Conservation (phyloP, 768 basidiomycete genomes). For the Pilatotrama ljubarskyi region DNA sequence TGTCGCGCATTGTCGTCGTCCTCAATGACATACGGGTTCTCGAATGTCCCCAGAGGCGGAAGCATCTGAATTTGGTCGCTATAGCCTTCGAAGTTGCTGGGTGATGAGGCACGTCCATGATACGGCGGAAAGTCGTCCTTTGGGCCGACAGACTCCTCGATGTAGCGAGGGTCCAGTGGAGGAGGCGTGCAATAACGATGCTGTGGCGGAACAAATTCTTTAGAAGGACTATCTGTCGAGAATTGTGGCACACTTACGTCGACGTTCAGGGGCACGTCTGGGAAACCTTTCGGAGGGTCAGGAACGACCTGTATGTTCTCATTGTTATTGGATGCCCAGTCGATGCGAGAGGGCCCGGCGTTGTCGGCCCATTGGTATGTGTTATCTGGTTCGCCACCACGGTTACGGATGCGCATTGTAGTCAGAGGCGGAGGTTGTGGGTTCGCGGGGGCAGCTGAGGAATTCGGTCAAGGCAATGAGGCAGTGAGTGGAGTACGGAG, state of each 20-base stretch:
- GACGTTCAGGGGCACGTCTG: slow-evolving; percentile 12
- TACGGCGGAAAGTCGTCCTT: slow-evolving; percentile 11
- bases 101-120: not conserved
- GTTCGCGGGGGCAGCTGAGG: not conserved
- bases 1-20: not conserved
- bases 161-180: slow-evolving; percentile 7
- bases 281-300: not conserved
- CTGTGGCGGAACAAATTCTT: not conserved
- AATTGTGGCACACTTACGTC: not conserved
- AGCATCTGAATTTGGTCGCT: not conserved
- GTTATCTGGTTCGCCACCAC: not conserved
- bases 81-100: slow-evolving; percentile 1
- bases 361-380: not conserved
- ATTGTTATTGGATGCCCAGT: not conserved
- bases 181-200: slow-evolving; percentile 18
- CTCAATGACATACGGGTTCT: slow-evolving; percentile 10
- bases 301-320: not conserved
- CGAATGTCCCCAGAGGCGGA: not conserved
- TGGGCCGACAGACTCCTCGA: not conserved
- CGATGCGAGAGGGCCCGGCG: not conserved
- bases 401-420: not conserved
- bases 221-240: not conserved
- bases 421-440: not conserved
- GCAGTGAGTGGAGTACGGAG: not conserved
- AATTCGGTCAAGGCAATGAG: not conserved